Base-by-base conservation (phyloP, 768 basidiomycete genomes). In the Chalciporus chontae region DNA sequence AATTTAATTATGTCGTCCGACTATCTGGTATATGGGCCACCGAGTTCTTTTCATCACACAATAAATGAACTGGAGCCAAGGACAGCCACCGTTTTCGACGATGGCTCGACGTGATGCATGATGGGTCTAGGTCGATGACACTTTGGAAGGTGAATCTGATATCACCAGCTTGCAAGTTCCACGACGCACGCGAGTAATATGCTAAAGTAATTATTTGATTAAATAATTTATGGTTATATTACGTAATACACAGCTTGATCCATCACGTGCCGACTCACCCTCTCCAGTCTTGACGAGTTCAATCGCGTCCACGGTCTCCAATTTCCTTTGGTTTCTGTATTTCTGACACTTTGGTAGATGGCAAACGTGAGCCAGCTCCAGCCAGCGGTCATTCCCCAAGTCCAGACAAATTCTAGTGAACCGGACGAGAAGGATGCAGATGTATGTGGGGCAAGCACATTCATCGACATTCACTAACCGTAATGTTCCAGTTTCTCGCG, bases 401-500 rank as follows among this genome's bases (percentile, higher is more conserved):
- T 68, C 14, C 61, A 68, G 37, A 51, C 47, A 38, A 58, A 17
- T 19, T 68, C 64, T 3, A 53, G 44, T 5, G 55, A 66, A 18
- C 57, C 68, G 3, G 34, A 40, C 6, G 66, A 69, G 29, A 69
- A 62, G 47, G 62, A 68, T 56, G 66, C 66, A 38, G 54, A 66
- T 36, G 66, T 68, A 54, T 42, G 65, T 53, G 31, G 26, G 8
- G 34, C 0, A 14, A 23, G 29, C 41, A 42, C 19, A n/a, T 11
- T 10, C 26, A 24, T 17, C 3, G 31, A 15, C 10, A 5, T 19
- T 42, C 27, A 32, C 52, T 65, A 41, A 60, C 27, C 32, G 17
- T n/a, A 11, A 4, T 34, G 14, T 24, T 47, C 11, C 48, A 75
- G 74, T 74, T 74, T 48, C 62, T 74, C 23, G 63, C 67, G 4